Evolutionary conservation across 2,329 filamentous ascomycete genomes (phyloP).

Genomic region (Trichoderma sp.): DNA sequence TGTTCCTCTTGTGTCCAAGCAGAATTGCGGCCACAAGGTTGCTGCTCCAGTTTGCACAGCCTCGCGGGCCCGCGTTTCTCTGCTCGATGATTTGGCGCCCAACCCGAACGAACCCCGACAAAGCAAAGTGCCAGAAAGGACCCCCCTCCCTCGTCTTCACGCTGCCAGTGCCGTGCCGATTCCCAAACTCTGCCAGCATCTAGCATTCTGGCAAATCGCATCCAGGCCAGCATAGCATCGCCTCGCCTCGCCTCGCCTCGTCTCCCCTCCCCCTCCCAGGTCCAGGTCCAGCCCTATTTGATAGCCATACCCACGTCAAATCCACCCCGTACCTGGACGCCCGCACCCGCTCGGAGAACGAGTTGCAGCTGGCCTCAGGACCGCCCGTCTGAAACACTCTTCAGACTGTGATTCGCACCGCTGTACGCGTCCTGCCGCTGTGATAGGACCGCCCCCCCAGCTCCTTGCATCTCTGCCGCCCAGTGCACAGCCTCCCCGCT

Average conservation of each 20-base stretch:
- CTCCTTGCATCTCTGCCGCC: conserved; percentile 25
- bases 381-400: conserved; percentile 17
- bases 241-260: not conserved
- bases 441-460: conserved; percentile 23
- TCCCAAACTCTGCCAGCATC: conserved; percentile 11
- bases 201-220: not conserved
- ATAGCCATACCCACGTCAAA: conserved; percentile 13
- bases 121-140: conserved; percentile 8
- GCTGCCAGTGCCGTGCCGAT: conserved; percentile 4
- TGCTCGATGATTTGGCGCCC: conserved; percentile 21
- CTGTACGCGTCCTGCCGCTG: conserved; percentile 19
- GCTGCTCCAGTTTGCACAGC: conserved; percentile 20
- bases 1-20: not conserved
- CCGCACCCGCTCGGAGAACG: conserved; percentile 13
- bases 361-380: conserved; percentile 15
- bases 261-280: not conserved
- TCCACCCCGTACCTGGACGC: conserved; percentile 15
- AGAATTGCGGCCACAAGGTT: conserved; percentile 17
- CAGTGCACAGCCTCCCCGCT: conserved; percentile 35
- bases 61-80: conserved; percentile 17
- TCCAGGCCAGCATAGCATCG: not conserved
- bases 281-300: conserved; percentile 19
- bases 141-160: conserved; percentile 1
- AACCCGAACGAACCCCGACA: conserved; percentile 19
- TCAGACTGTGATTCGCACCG: conserved; percentile 15